Base-by-base conservation (phyloP, 169 alveolate genomes). In the Eimeria praecox region DNA sequence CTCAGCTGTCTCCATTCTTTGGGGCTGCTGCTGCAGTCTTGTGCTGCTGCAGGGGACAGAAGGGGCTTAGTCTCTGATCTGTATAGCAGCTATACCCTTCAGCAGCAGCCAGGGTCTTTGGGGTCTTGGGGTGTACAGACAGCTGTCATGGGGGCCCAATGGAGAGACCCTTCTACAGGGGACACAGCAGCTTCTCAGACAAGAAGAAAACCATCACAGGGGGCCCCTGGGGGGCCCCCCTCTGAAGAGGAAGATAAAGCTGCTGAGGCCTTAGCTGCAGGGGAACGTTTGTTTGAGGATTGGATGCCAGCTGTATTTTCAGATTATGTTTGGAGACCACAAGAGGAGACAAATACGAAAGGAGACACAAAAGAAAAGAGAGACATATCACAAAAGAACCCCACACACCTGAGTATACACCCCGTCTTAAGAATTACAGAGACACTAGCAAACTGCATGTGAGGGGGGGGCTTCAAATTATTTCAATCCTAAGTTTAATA, bases 391-490 rank as follows among this genome's bases (percentile, higher is more conserved):
- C 69, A 14, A 20, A 22, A 59, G 69, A 59, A 59, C 69, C 30
- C 69, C 1, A 22, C 69, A n/a, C 30, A 6, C 30, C 42, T 24
- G 73, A 44, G 40, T 49, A 49, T 83, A 2, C 91, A 83, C 42
- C 69, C 91, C 12, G 75, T 83, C 22, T 27, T 83, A 18, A 83
- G 91, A 52, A 59, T 83, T 22, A 75, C 91, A 24, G 91, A 83
- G 91, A n/a, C 91, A 3, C 91, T 83, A 30, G 91, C 75, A 22
- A 83, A 83, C 73, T 83, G 91, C 91, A 83, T 40, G 91, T 83
- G 75, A 54, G 91, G 46, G 49, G 49, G 16, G n/a, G n/a, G n/a
- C n/a, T n/a, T 75, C 83, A 20, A 5, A 5, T 24, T 24, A 6
- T 6, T 64, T 27, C 16, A 27, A 27, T 0, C 16, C 0, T 64